Conservation (phyloP, 108 stramenopile species). For the Licmophora abbreviata region DNA sequence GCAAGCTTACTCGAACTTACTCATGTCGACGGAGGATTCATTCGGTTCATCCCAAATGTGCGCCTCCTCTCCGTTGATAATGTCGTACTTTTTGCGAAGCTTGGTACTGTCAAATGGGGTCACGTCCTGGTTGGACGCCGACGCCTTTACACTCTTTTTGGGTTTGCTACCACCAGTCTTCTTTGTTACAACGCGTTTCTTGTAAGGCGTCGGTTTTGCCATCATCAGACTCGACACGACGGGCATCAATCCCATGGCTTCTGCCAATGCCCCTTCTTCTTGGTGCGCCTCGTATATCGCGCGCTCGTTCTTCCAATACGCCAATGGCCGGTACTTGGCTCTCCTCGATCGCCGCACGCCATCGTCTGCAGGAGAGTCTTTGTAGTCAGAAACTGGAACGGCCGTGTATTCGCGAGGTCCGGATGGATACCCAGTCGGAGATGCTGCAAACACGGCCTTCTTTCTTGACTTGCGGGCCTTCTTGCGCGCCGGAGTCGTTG, state of each 20-base stretch:
- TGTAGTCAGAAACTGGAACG: slow-evolving; percentile 52
- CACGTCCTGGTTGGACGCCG: slow-evolving; percentile 10
- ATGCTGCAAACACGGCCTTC: slow-evolving; percentile 19
- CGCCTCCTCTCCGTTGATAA: slow-evolving; percentile 53
- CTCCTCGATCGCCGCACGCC: slow-evolving; percentile 54
- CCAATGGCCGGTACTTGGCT: slow-evolving; percentile 44
- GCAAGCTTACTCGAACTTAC: slow-evolving; percentile 20
- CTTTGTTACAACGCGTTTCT: slow-evolving; percentile 29
- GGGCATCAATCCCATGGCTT: slow-evolving; percentile 74
- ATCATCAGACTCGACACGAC: slow-evolving; percentile 46
- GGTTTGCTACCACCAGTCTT: slow-evolving; percentile 5
- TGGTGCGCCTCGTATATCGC: slow-evolving; percentile 58
- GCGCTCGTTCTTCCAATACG: slow-evolving; percentile 88
- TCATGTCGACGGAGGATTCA: slow-evolving; percentile 37
- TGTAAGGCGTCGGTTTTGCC: slow-evolving; percentile 75
- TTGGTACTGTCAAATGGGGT: slow-evolving; percentile 44
- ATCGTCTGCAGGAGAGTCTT: slow-evolving; percentile 37
- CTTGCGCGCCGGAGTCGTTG: slow-evolving; percentile 10
- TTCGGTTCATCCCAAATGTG: slow-evolving; percentile 58
- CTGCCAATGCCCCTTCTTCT: slow-evolving; percentile 37
- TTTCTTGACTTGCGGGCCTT: slow-evolving; percentile 24
- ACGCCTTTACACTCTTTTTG: slow-evolving; percentile 3
- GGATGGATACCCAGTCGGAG: slow-evolving; percentile 39
- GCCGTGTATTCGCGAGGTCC: slow-evolving; percentile 50
- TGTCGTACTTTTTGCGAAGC: slow-evolving; percentile 47